Conservation (phyloP, 129 eudicot species). For the Oenanthe sinensis region DNA sequence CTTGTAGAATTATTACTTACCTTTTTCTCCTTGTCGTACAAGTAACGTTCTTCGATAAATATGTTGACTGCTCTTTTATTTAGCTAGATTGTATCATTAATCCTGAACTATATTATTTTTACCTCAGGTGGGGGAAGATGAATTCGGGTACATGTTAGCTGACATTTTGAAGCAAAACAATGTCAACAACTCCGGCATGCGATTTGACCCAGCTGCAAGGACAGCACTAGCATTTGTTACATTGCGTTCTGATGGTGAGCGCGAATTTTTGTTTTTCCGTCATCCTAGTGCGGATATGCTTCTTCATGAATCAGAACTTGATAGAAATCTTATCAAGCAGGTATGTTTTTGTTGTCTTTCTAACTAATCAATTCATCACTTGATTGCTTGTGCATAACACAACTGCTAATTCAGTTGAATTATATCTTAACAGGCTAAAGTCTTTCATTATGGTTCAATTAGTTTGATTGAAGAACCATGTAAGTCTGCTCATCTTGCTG, state of each 20-base stretch:
- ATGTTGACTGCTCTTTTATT: not conserved
- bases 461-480: slow-evolving; percentile 77
- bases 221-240: slow-evolving; percentile 60
- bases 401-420: slow-evolving; percentile 1
- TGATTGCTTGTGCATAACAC: not conserved
- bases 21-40: not conserved
- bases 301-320: slow-evolving; percentile 53
- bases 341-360: slow-evolving; percentile 19
- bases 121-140: slow-evolving; percentile 49
- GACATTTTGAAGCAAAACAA: slow-evolving; percentile 51
- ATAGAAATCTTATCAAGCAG: slow-evolving; percentile 40
- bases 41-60: not conserved
- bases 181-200: slow-evolving; percentile 51
- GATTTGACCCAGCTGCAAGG: slow-evolving; percentile 49
- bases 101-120: not conserved
- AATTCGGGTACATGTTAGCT: slow-evolving; percentile 54
- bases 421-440: slow-evolving; percentile 30
- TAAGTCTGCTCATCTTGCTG: slow-evolving; percentile 68
- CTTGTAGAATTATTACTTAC: not conserved
- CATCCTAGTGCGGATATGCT: slow-evolving; percentile 71
- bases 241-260: slow-evolving; percentile 47
- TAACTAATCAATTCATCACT: not conserved
- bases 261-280: slow-evolving; percentile 55
- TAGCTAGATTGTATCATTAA: not conserved
- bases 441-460: slow-evolving; percentile 70